Conservation (phyloP, 371 early-diverging fungal species). For the Mucor lusitanicus region DNA sequence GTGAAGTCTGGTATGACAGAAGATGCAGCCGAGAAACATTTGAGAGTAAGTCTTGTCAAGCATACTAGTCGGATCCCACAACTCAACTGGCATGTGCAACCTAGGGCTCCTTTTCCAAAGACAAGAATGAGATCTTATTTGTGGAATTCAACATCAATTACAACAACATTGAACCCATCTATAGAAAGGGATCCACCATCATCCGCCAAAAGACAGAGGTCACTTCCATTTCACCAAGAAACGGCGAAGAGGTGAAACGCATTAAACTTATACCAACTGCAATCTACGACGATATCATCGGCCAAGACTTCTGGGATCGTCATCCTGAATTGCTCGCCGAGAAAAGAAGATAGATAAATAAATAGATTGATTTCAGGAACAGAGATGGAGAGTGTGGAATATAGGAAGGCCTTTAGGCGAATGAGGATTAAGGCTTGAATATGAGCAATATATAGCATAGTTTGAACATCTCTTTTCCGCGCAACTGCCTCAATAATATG, state of each 20-base stretch:
- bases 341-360: background rate
- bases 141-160: conserved; percentile 87
- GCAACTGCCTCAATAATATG: no score
- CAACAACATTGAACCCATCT: conserved; percentile 77
- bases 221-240: conserved; percentile 38
- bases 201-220: conserved; percentile 58
- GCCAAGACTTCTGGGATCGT: conserved; percentile 80
- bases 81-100: background rate
- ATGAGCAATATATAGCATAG: no score
- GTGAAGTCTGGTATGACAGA: conserved; percentile 69
- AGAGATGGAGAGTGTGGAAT: no score
- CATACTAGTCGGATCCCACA: background rate
- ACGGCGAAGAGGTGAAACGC: conserved; percentile 32
- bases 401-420: no score
- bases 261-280: conserved; percentile 49
- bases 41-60: conserved; percentile 51
- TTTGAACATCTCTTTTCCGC: no score
- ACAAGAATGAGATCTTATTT: conserved; percentile 92
- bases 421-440: no score
- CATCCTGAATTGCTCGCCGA: conserved; percentile 32
- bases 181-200: conserved; percentile 85
- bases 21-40: conserved; percentile 65
- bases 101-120: conserved; percentile 80
- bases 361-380: no score
- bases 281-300: conserved; percentile 85